phyloP scores from a whole-genome alignment of 2,329 filamentous ascomycete genomes.

The Trichoderma harzianum region DNA sequence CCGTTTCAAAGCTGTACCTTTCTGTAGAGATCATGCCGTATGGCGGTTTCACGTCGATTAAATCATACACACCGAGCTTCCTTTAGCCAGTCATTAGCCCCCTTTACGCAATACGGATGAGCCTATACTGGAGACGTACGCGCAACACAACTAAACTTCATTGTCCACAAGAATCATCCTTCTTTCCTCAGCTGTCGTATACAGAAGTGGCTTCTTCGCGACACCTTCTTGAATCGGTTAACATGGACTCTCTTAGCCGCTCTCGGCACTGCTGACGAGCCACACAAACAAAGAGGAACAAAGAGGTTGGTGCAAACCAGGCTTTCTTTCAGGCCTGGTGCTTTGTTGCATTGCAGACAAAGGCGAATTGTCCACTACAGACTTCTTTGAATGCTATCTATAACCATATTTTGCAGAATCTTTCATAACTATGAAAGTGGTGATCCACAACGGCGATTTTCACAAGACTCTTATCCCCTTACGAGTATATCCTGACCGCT shows the following conservation, averaged over 20 bases:
- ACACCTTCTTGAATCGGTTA: conserved; percentile 14
- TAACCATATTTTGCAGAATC: no score
- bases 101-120: background rate
- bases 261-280: background rate
- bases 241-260: background rate
- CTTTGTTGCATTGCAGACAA: no score
- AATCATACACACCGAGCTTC: background rate
- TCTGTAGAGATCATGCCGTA: background rate
- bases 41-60: background rate
- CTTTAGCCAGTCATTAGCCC: background rate
- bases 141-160: conserved; percentile 3
- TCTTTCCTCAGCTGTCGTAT: background rate
- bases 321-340: background rate
- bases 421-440: background rate
- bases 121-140: background rate
- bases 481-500: background rate
- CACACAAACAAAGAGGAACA: no score
- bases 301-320: background rate
- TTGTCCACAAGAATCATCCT: conserved; percentile 7
- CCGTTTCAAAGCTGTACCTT: background rate
- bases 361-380: background rate
- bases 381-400: background rate
- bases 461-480: background rate
- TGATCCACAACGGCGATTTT: background rate
- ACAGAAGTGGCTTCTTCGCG: conserved; percentile 1